A percentile compares a stretch with the other conserved stretches of the same genome.
Conservation (phyloP, 148 eudicot genomes). For the Rhododendron griersonianum region DNA sequence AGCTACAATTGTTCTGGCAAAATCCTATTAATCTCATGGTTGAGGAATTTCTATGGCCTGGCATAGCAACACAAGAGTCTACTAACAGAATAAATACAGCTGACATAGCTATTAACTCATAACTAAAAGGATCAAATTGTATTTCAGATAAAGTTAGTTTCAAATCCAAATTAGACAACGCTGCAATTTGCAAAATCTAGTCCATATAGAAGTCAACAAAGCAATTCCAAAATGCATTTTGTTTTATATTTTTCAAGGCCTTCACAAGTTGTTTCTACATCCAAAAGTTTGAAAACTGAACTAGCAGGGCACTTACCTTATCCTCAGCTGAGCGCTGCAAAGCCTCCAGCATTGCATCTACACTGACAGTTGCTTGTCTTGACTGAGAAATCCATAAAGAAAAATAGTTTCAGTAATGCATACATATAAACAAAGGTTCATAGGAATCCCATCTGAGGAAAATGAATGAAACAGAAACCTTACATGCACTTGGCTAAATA, state of each 20-base stretch:
- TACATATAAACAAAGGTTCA: background rate
- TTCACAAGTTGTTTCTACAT: background rate
- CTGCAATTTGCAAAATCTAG: background rate
- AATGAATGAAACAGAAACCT: background rate
- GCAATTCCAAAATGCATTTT: background rate
- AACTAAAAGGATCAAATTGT: background rate
- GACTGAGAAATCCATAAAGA: conserved; percentile 36
- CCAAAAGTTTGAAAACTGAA: conserved; percentile 1
- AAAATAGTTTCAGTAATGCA: conserved; percentile 4
- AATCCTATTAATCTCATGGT: background rate
- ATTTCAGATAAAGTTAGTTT: background rate
- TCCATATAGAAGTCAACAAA: background rate
- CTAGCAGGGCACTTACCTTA: conserved; percentile 28
- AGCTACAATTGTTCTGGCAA: background rate
- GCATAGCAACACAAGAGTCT: background rate
- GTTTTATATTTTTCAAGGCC: background rate
- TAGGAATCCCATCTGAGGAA: background rate
- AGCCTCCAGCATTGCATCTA: conserved; percentile 79
- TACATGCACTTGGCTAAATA: background rate
- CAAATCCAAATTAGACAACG: background rate
- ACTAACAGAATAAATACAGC: background rate
- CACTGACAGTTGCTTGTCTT: conserved; percentile 75
- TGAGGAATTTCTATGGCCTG: background rate
- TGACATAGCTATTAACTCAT: background rate
- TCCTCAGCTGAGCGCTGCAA: conserved; percentile 56